Evolutionary conservation across 73 alveolate species (phyloP), one percentile per base, ranked within the genome.

Genomic region (Paramecium tetraurelia): DNA sequence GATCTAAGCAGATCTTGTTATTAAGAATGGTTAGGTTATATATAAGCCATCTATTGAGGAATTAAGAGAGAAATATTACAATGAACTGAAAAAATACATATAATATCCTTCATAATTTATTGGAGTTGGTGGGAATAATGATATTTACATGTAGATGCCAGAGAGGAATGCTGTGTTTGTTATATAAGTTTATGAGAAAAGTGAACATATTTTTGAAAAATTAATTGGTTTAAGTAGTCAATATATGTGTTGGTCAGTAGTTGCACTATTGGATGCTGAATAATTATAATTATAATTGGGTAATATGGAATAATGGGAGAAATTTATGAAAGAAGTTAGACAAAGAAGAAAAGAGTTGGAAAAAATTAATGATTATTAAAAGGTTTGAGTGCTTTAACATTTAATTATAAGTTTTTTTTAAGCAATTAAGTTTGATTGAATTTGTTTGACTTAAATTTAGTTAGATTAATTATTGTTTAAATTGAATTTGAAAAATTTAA

Each of bases 11-110:
- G 99, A 99, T 93, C 90, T 99, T 87, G 97, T 96, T 7, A 96
- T 97, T 86, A 93, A 92, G 63, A 96, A 95, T 92, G 96, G 75
- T n/a, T 40, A 36, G 43, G 72, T 98, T 20, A 96, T 94, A 53
- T 96, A 98, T 89, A 97, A 97, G 87, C 99, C 99, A 7, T 97
- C 99, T 0, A 88, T 98, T 24, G 99, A 99, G 80, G 99, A 98
- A 86, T 95, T 99, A 53, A 98, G 97, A 95, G 93, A 97, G 58
- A 92, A 93, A 59, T 98, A 98, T 92, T 99, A 95, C 94, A 96
- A 96, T 95, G 99, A 97, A 93, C 93, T 97, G 9, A 88, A 94
- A 35, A 96, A 68, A 53, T 92, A 75, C 59, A 59, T 92, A 6
- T 46, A 22, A 27, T 92, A 57, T 70, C 92, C 93, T 16, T 83